Evolutionary conservation across 2,329 filamentous ascomycete genomes (phyloP), one percentile per base, ranked within the genome.

Genomic region (Hymenoscyphus occultus): DNA sequence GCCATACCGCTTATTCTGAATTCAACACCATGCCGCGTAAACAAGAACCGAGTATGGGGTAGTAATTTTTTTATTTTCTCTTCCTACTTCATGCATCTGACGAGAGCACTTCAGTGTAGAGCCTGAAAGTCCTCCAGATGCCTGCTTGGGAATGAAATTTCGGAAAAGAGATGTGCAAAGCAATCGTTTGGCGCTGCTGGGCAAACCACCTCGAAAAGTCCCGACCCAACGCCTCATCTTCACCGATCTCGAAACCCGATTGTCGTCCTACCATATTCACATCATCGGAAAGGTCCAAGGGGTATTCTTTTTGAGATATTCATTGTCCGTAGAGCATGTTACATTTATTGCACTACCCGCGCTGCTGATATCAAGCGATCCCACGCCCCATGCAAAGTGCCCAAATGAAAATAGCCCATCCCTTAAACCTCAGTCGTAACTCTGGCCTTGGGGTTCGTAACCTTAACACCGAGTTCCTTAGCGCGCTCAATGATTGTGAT

Each of bases 361-460:
- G 71, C 70, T 73, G 70, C 71, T 74, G 71, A 72, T 72, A 72
- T 66, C 68, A 70, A 72, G 72, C 71, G 71, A 73, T 69, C 67
- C 74, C 69, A 70, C 71, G 60, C 67, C 70, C 74, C 71, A 73
- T 73, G 71, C 72, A 73, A 75, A 68, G 68, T 67, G 61, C 70
- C 71, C 70, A 74, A 74, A 74, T 64, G 64, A 68, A 71, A 73
- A 72, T 62, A 56, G 51, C 61, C 63, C 68, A 72, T 42, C 66
- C 59, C 66, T 86, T 88, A 90, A 78, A 89, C 85, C 89, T 99
- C 95, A 76, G 93, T 97, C 77, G 94, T 97, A 81, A 99, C 90
- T 88, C 94, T 96, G 79, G 93, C 95, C 91, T 97, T 97, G 83
- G 92, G 83, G 88, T 99, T 99, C 80, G 95, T 99, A 81, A 99